Evolutionary conservation across 371 early-diverging fungal species (phyloP).

Genomic region (Conidiobolus incongruus): DNA sequence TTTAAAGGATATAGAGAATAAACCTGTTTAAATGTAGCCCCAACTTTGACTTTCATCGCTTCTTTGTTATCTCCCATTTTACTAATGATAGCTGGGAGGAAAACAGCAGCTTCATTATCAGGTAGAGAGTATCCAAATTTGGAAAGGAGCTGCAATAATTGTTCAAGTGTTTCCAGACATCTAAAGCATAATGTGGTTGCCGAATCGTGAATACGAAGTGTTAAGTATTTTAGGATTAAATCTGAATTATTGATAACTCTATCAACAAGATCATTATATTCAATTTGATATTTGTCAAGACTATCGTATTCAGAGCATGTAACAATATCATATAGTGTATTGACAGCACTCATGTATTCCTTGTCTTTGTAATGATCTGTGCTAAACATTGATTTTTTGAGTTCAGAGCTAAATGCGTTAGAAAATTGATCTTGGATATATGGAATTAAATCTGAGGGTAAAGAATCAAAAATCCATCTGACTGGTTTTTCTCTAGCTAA

Average conservation of each 20-base stretch:
- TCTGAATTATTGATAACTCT: conserved; percentile 44
- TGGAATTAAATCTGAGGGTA: conserved; percentile 39
- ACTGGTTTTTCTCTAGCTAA: conserved; percentile 36
- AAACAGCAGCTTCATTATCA: conserved; percentile 58
- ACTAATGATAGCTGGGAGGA: conserved; percentile 53
- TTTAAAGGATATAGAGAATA: conserved; percentile 53
- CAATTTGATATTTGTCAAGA: conserved; percentile 20
- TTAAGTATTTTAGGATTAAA: conserved; percentile 57
- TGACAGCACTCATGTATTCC: conserved; percentile 40
- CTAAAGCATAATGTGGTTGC: conserved; percentile 62
- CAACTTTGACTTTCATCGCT: conserved; percentile 37
- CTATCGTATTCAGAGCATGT: conserved; percentile 12
- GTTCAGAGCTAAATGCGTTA: conserved; percentile 4
- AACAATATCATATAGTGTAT: conserved; percentile 36
- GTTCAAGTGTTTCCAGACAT: conserved; percentile 52
- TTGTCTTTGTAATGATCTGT: conserved; percentile 62
- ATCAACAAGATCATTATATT: conserved; percentile 17
- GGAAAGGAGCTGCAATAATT: conserved; percentile 32
- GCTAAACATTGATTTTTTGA: conserved; percentile 43
- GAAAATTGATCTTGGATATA: too few relatives aligned
- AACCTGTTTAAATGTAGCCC: conserved; percentile 32
- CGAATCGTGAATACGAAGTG: conserved; percentile 72
- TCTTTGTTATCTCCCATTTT: conserved; percentile 74
- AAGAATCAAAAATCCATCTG: conserved; percentile 53
- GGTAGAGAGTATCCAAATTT: conserved; percentile 26